Conservation (phyloP, 1,139 yeast genomes). For the Suhomyces bolitotheri region DNA sequence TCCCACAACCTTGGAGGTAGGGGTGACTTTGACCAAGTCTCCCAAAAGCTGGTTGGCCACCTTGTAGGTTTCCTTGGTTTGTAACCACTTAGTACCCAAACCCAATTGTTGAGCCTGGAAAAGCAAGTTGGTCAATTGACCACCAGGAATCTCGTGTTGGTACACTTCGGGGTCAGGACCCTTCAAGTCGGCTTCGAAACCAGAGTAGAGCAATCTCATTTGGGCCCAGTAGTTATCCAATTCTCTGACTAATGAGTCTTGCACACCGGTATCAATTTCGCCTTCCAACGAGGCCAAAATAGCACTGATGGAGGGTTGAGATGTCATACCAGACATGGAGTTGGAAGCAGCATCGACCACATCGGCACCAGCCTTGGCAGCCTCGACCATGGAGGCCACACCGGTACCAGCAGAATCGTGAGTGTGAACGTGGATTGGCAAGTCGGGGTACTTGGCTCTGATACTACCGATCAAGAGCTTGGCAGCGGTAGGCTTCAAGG, state of each 20-base stretch:
- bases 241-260: conserved; percentile 68
- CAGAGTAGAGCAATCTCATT: conserved; percentile 93
- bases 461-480: conserved; percentile 72
- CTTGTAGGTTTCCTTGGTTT: conserved; percentile 90
- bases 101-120: conserved; percentile 99
- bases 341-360: conserved; percentile 97
- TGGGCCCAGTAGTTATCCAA: conserved; percentile 97
- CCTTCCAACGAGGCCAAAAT: conserved; percentile 91
- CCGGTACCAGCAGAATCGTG: conserved; percentile 99
- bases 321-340: conserved; percentile 97
- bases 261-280: conserved; percentile 72
- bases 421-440: conserved; percentile 97
- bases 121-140: conserved; percentile 92
- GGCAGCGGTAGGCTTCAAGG: conserved; percentile 95
- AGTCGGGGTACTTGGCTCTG: conserved; percentile 83
- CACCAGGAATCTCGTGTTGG: conserved; percentile 98
- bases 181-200: conserved; percentile 97
- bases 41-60: conserved; percentile 89
- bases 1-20: conserved; percentile 98
- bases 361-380: conserved; percentile 96
- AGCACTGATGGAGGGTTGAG: conserved; percentile 96
- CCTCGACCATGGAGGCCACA: conserved; percentile 93
- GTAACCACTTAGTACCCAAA: conserved; percentile 92
- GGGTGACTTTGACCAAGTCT: conserved; percentile 96
- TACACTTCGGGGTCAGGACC: conserved; percentile 99